Conservation (phyloP, 2,329 filamentous ascomycete species). For the Fusarium aywerte region DNA sequence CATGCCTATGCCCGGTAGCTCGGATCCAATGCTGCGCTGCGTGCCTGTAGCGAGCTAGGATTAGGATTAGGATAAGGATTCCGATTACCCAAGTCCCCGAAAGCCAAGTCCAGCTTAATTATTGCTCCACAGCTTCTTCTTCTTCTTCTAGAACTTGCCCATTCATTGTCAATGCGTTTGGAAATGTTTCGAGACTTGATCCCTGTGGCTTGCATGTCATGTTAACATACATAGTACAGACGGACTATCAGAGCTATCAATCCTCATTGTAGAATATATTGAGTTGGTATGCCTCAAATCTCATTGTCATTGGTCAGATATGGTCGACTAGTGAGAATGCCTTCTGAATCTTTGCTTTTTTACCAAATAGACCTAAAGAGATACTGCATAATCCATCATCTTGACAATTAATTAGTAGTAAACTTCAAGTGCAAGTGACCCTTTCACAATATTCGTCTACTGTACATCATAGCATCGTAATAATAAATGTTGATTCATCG, state of each 20-base stretch:
- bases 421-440: neutral
- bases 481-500: conserved; percentile 17
- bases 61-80: conserved; percentile 23
- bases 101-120: conserved; percentile 31
- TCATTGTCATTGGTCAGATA: neutral
- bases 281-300: neutral
- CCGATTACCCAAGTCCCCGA: conserved; percentile 31
- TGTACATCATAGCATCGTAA: neutral
- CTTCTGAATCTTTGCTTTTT: neutral
- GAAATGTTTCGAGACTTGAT: conserved; percentile 3
- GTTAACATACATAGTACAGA: neutral
- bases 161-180: conserved; percentile 31
- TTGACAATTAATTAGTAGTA: neutral
- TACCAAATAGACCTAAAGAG: neutral
- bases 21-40: conserved; percentile 35
- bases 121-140: conserved; percentile 34
- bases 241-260: neutral
- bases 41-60: conserved; percentile 27
- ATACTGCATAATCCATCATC: too few relatives aligned
- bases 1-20: conserved; percentile 37
- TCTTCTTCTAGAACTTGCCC: conserved; percentile 39
- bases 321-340: neutral
- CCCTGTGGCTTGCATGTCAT: conserved; percentile 4
- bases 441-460: neutral
- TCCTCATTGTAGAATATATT: neutral